phyloP scores from a whole-genome alignment of 1,284 basidiomycete species.

The Ganoderma lucidum region DNA sequence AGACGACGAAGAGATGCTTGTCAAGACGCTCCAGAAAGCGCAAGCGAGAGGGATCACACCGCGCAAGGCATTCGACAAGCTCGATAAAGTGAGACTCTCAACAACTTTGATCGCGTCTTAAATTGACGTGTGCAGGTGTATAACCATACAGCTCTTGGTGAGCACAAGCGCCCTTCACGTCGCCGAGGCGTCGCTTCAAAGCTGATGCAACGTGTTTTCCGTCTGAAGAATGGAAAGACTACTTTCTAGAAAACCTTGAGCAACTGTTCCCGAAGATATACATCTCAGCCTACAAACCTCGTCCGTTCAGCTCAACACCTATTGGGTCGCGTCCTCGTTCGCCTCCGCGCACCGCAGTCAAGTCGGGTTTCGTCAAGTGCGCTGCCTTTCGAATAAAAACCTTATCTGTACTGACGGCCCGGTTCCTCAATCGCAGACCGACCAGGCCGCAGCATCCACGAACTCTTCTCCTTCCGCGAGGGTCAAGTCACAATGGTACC shows the following conservation, averaged over 20 bases:
- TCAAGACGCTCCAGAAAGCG: conserved; percentile 2
- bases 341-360: neutral
- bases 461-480: neutral
- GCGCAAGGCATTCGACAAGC: conserved; percentile 1
- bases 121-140: neutral
- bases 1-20: conserved; percentile 1
- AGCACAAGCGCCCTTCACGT: neutral
- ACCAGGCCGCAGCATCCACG: neutral
- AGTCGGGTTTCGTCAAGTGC: neutral
- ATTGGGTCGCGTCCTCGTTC: neutral
- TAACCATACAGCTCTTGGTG: conserved; percentile 1
- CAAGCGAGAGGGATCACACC: neutral
- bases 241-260: conserved; percentile 2
- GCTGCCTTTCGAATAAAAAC: neutral
- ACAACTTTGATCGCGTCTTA: no score
- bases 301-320: neutral
- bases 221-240: conserved; percentile 3
- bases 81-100: neutral
- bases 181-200: neutral
- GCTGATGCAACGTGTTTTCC: neutral
- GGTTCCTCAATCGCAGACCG: neutral
- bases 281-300: neutral
- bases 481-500: neutral
- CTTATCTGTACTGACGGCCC: neutral
- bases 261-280: neutral